Percentiles rank a stretch among this genome's conserved stretches.
Evolutionary conservation across 192 early-diverging fungal species (phyloP).

Genomic region (Oehlia diaphana): DNA sequence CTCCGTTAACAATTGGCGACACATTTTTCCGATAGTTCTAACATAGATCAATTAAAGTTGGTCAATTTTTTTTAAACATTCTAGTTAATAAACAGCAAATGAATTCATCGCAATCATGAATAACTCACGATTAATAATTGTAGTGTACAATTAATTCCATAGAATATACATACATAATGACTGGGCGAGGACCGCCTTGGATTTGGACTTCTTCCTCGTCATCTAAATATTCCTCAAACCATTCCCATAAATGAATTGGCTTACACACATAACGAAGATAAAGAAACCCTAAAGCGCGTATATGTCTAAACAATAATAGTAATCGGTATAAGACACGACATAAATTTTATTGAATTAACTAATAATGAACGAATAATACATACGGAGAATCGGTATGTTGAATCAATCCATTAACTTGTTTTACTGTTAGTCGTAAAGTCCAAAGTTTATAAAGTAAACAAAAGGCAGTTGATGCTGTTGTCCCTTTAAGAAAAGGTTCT

Average conservation of each 20-base stretch:
- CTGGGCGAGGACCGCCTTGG: constrained; percentile 55
- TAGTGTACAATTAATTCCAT: constrained; percentile 27
- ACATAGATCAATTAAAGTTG: not conserved
- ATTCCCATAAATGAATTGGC: constrained; percentile 74
- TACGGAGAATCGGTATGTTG: constrained; percentile 77
- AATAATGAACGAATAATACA: constrained; percentile 23
- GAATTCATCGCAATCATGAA: constrained; percentile 1
- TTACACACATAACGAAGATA: constrained; percentile 83
- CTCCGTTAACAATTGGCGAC: constrained; percentile 65
- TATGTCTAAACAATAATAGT: constrained; percentile 48
- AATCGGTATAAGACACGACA: not conserved
- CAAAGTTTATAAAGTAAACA: constrained; percentile 84
- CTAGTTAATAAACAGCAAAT: not conserved
- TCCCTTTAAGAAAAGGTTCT: constrained; percentile 82
- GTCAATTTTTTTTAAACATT: not conserved
- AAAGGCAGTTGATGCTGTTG: constrained; percentile 77
- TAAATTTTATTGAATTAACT: not conserved
- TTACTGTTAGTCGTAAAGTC: constrained; percentile 72
- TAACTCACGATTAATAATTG: constrained; percentile 17
- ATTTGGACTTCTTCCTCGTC: constrained; percentile 76
- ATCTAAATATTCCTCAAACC: constrained; percentile 75
- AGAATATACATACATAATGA: constrained; percentile 30
- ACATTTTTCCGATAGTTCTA: constrained; percentile 75
- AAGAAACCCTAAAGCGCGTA: constrained; percentile 77
- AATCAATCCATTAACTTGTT: constrained; percentile 77